A percentile compares a stretch with the other conserved stretches of the same genome.
phyloP scores from a whole-genome alignment of 129 eudicot genomes.

The Oenanthe sinensis region DNA sequence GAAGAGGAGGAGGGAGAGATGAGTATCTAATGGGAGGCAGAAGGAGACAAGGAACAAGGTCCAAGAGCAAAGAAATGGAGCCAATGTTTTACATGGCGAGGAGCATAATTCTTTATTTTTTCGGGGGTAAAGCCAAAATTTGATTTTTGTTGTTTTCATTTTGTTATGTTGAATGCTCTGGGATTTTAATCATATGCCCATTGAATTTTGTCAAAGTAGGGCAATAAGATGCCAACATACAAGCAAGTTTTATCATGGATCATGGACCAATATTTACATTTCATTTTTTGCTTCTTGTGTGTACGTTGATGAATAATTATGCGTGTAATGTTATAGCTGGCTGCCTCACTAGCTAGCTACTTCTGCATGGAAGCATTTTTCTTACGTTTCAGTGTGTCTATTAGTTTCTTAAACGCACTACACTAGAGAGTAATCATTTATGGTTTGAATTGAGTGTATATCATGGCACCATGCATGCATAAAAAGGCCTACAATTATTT shows the following conservation, averaged over 20 bases:
- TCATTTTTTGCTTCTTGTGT: neutral
- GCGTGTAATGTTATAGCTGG: neutral
- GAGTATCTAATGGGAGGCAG: conserved; percentile 38
- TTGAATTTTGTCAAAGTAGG: neutral
- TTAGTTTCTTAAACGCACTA: neutral
- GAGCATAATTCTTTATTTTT: conserved; percentile 4
- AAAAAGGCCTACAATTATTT: too few relatives aligned
- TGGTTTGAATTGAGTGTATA: neutral
- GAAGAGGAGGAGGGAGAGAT: neutral
- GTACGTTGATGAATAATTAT: neutral
- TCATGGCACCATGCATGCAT: neutral
- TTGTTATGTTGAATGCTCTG: conserved; percentile 10
- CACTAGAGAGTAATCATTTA: neutral
- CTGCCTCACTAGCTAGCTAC: neutral
- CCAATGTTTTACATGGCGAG: conserved; percentile 14
- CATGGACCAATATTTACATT: neutral
- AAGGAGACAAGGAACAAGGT: conserved; percentile 41
- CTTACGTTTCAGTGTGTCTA: neutral
- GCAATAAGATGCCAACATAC: neutral
- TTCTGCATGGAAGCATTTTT: neutral
- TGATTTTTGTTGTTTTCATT: conserved; percentile 21
- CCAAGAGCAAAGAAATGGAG: conserved; percentile 37
- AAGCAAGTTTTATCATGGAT: neutral
- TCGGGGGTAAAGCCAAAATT: conserved; percentile 11
- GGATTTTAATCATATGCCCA: neutral